Evolutionary conservation across 78 protist genomes (phyloP).

Genomic region (Bigelowiella natans): DNA sequence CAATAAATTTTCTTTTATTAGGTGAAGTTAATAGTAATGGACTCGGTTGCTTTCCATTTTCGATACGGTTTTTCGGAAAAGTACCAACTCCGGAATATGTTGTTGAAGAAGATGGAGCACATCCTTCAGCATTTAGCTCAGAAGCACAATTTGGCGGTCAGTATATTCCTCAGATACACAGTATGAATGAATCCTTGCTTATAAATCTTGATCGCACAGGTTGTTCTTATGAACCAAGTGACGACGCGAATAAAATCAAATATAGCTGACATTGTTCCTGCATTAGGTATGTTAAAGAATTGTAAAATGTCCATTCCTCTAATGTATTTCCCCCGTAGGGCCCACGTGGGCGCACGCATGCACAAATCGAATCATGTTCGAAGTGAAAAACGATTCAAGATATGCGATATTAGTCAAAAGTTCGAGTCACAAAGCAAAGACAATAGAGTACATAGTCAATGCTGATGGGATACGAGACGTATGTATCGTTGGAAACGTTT

Average conservation of each 20-base stretch:
- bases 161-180: no score
- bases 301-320: not conserved
- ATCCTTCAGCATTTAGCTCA: not conserved
- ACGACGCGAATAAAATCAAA: not conserved
- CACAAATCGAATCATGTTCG: not conserved
- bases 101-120: not conserved
- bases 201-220: no score
- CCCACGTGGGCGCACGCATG: not conserved
- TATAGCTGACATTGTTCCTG: not conserved
- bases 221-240: constrained; percentile 19
- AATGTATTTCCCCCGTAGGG: not conserved
- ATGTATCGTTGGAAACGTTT: no score
- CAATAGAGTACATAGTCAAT: not conserved
- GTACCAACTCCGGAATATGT: not conserved
- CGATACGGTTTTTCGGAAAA: not conserved
- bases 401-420: not conserved
- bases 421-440: not conserved
- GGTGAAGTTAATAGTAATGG: constrained; percentile 22
- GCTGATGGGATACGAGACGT: not conserved
- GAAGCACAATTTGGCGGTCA: not conserved
- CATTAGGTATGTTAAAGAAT: not conserved
- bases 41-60: constrained; percentile 42
- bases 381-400: not conserved
- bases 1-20: not conserved
- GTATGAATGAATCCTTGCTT: no score